Conservation (phyloP, 1,284 basidiomycete genomes). For the Sporisorium graminicola region DNA sequence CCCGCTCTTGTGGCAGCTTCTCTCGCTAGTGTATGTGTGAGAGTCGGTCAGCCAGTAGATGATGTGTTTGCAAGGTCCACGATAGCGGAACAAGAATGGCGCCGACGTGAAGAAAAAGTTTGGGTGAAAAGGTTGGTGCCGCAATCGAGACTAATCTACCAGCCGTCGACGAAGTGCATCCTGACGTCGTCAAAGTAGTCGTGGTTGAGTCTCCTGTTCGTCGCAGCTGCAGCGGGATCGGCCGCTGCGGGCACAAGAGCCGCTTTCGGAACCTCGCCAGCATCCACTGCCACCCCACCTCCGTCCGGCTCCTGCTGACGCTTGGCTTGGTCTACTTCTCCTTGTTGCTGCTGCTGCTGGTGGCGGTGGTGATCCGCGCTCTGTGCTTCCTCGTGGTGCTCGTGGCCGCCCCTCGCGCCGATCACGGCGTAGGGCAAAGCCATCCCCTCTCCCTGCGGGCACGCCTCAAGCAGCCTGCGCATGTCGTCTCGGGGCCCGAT, state of each 20-base stretch:
- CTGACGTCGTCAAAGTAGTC: slow-evolving; percentile 29
- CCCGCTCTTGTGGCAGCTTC: neutral
- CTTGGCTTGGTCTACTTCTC: neutral
- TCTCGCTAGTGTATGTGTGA: neutral
- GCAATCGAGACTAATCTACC: neutral
- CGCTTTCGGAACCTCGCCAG: neutral
- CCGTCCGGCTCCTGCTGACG: slow-evolving; percentile 4
- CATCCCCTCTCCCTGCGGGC: neutral
- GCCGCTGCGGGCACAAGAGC: neutral
- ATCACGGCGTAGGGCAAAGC: slow-evolving; percentile 34
- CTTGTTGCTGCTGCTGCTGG: neutral
- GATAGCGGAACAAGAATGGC: neutral
- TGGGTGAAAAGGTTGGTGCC: neutral
- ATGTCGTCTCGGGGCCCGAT: slow-evolving; percentile 23
- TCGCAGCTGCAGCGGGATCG: neutral
- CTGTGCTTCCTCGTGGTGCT: no score
- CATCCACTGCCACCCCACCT: neutral
- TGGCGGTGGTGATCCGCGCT: neutral
- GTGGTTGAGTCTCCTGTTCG: neutral
- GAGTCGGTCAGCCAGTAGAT: neutral
- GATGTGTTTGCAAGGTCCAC: neutral
- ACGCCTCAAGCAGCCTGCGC: slow-evolving; percentile 12
- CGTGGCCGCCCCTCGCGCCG: neutral
- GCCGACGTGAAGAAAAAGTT: neutral
- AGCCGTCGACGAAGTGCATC: slow-evolving; percentile 9